Conservation (phyloP, 176 grass and related monocot genomes). For the Triticum timopheevii region DNA sequence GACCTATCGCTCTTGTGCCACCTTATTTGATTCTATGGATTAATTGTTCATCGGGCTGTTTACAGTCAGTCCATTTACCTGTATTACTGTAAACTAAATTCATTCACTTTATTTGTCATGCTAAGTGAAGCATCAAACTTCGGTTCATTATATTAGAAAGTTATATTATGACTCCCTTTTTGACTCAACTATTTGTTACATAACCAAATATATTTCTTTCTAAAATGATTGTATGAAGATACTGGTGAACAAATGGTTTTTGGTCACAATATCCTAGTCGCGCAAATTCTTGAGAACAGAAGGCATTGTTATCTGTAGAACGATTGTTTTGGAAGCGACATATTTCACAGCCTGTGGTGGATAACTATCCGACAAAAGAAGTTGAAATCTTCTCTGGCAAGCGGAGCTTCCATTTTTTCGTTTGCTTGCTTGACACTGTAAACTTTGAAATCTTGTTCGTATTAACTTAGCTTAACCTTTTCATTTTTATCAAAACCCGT, state of each 20-base stretch:
- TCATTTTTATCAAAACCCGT: constrained; percentile 29
- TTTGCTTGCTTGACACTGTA: not conserved
- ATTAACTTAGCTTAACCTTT: not conserved
- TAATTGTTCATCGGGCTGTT: not conserved
- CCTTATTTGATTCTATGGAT: not conserved
- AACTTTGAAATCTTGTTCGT: constrained; percentile 14
- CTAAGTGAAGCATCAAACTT: not conserved
- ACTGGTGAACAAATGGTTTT: not conserved
- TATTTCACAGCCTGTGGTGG: not conserved
- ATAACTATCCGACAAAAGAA: not conserved
- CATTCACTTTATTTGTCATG: not conserved
- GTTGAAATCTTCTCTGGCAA: not conserved
- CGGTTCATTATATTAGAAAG: not conserved
- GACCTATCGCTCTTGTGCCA: not conserved
- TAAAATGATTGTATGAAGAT: constrained; percentile 19
- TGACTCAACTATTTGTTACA: constrained; percentile 5
- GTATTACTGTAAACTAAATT: constrained; percentile 3
- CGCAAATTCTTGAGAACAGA: not conserved
- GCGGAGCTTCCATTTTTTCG: not conserved
- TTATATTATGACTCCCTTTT: not conserved
- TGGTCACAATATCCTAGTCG: not conserved
- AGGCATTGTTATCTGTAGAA: not conserved
- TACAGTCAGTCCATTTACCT: constrained; percentile 9
- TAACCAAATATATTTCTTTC: not conserved
- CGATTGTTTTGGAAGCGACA: not conserved